Conservation (phyloP, 1,284 basidiomycete genomes). For the Wallemia mellicola region DNA sequence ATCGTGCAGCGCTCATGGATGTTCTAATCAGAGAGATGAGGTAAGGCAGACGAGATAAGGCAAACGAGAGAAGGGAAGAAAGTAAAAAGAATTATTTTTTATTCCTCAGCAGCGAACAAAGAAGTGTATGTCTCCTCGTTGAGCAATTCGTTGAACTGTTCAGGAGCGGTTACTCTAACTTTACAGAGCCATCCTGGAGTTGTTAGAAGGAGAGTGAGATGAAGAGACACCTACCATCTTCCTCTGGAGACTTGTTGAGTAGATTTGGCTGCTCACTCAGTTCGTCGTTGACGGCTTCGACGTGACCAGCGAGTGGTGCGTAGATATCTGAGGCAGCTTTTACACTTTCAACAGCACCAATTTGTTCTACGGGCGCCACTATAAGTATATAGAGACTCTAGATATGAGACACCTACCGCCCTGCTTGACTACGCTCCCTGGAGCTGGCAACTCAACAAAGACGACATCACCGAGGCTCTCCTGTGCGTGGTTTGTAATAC, state of each 20-base stretch:
- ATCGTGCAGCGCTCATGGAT: neutral
- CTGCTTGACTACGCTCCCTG: constrained; percentile 35
- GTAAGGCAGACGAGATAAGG: too few relatives aligned
- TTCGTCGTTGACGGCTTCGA: constrained; percentile 47
- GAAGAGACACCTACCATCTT: constrained; percentile 28
- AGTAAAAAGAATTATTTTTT: too few relatives aligned
- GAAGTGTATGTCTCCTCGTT: constrained; percentile 46
- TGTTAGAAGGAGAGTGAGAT: neutral
- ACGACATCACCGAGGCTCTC: constrained; percentile 82
- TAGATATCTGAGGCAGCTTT: constrained; percentile 96
- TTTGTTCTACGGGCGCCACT: constrained; percentile 28
- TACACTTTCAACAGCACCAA: constrained; percentile 90
- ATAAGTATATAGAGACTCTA: neutral
- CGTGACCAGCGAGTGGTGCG: constrained; percentile 61
- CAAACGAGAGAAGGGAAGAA: too few relatives aligned
- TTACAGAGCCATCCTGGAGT: constrained; percentile 74
- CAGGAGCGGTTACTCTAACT: constrained; percentile 47
- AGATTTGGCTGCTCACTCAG: constrained; percentile 43
- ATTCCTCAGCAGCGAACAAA: constrained; percentile 24
- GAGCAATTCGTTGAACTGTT: constrained; percentile 47
- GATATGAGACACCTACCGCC: constrained; percentile 31
- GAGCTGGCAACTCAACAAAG: constrained; percentile 64
- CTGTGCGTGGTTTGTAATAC: constrained; percentile 84
- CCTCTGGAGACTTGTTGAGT: constrained; percentile 67
- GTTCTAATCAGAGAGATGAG: neutral